Base-by-base conservation (phyloP, 345 rosid species). In the Alliaria petiolata region DNA sequence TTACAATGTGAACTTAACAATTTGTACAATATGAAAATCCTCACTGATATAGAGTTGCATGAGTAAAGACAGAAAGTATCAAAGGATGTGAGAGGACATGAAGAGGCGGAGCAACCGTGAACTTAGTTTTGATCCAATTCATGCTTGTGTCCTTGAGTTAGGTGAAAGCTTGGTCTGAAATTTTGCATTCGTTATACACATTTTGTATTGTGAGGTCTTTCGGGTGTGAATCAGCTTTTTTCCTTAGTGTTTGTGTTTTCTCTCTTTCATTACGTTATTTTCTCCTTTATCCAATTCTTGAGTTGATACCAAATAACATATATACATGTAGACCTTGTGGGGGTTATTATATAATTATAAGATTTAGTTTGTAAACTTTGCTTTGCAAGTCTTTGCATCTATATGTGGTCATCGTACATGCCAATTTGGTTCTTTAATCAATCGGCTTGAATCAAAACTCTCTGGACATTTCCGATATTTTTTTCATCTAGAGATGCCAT, bases 151-250 rank as follows among this genome's bases (percentile, higher is more conserved):
- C 33, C 20, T 9, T 44, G 63, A 34, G 16, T 58, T 25, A 57
- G 52, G 57, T 9, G 63, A n/a, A n/a, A 67, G 72, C 52, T 68
- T 43, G 63, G 19, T 55, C 44, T 43, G 42, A n/a, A 42, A 31
- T 40, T 67, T 67, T 53, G 30, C 71, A 67, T 53, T 54, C 42
- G 40, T 67, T 53, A 30, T 67, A 52, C 62, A 67, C 71, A 53
- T n/a, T 67, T 54, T 67, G 62, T 53, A 53, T 53, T 67, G 71
- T 28, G 31, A 28, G 13, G 40, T 53, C 50, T 47, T 47, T 19
- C 19, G 52, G 52, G 52, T 47, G 14, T 47, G 28, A 19, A 47
- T 47, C 28, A 13, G 8, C 28, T 47, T 47, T 19, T 19, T 47
- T 47, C 13, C 28, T 19, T 47, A 19, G 12, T 12, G 13, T 47